Evolutionary conservation across 176 grass and related monocot species (phyloP).

Genomic region (Ananas comosus): DNA sequence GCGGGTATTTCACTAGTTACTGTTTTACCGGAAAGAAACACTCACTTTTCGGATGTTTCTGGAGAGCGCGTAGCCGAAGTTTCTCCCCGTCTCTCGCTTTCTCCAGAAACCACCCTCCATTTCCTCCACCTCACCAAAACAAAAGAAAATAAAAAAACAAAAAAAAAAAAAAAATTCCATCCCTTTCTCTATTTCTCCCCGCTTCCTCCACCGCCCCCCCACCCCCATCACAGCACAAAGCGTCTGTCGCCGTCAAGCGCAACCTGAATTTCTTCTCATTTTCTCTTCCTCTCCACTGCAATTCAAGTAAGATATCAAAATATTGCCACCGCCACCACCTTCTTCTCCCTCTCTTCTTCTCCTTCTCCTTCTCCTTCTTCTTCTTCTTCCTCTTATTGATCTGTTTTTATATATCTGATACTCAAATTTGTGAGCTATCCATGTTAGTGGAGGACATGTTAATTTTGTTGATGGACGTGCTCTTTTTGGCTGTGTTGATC

Average conservation of each 20-base stretch:
- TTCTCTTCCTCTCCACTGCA: not conserved
- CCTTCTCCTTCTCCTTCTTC: not conserved
- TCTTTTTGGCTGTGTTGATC: not conserved
- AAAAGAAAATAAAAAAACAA: too few relatives aligned
- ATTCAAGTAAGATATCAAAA: too few relatives aligned
- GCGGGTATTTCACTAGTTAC: too few relatives aligned
- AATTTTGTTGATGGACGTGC: not conserved
- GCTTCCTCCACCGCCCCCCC: not conserved
- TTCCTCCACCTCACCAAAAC: constrained; percentile 1
- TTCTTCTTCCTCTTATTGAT: not conserved
- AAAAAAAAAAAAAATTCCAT: not conserved
- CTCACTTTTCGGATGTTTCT: too few relatives aligned
- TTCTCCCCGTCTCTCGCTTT: constrained; percentile 11
- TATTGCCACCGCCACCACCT: not conserved
- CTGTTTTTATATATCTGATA: not conserved
- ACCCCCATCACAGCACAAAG: not conserved
- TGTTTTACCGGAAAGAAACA: too few relatives aligned
- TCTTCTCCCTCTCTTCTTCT: not conserved
- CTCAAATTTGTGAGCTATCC: not conserved
- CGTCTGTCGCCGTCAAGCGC: not conserved
- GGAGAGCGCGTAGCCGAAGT: too few relatives aligned
- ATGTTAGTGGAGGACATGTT: not conserved
- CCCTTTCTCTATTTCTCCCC: constrained; percentile 10
- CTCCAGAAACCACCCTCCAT: constrained; percentile 27
- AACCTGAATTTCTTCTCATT: not conserved